A percentile compares a stretch with the other conserved stretches of the same genome.
Evolutionary conservation across 73 alveolate genomes (phyloP).

Genomic region (Effrenium voratum): DNA sequence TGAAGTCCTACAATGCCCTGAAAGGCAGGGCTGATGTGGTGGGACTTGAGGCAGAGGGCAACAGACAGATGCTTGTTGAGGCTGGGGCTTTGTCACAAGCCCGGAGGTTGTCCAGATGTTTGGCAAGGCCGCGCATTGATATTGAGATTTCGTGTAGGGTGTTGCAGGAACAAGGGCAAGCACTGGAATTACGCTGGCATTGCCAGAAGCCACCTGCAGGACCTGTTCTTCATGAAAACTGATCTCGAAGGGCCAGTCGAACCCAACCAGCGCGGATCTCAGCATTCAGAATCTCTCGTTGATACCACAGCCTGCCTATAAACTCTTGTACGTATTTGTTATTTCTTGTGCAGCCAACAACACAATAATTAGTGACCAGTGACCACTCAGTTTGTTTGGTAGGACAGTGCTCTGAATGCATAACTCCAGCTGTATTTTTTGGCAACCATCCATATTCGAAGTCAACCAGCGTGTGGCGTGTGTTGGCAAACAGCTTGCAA

Average conservation of each 20-base stretch:
- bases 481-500: too few relatives aligned
- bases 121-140: slow-evolving; percentile 87
- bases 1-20: slow-evolving; percentile 69
- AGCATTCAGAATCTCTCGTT: too few relatives aligned
- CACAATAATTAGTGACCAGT: too few relatives aligned
- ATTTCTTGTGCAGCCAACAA: too few relatives aligned
- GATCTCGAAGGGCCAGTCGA: background rate
- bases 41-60: background rate
- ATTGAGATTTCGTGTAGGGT: too few relatives aligned
- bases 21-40: background rate
- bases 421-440: too few relatives aligned
- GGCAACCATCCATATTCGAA: too few relatives aligned
- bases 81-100: slow-evolving; percentile 92
- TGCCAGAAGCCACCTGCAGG: background rate
- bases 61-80: background rate
- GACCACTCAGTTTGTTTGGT: too few relatives aligned
- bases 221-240: slow-evolving; percentile 82
- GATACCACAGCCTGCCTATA: too few relatives aligned
- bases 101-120: slow-evolving; percentile 28
- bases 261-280: background rate
- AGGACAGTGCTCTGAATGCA: too few relatives aligned
- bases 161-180: background rate
- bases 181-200: background rate
- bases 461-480: too few relatives aligned
- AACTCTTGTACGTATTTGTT: too few relatives aligned